phyloP scores from a whole-genome alignment of 805 yeast species.

The Clavispora carvajalis region DNA sequence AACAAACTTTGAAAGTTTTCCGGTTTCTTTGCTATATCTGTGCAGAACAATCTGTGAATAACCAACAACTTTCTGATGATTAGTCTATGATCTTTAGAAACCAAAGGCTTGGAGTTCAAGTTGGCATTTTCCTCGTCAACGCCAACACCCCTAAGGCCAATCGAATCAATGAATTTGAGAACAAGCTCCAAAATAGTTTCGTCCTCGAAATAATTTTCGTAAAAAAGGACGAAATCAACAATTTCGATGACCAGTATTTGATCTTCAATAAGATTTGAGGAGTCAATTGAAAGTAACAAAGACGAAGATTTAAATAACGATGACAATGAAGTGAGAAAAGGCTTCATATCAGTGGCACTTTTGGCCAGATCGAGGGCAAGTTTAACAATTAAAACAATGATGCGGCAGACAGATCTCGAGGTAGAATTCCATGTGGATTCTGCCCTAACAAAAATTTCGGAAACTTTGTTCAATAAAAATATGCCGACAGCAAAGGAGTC shows the following conservation, averaged over 20 bases:
- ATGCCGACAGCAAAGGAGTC: conserved; percentile 49
- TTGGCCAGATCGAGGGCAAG: conserved; percentile 23
- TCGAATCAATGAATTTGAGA: conserved; percentile 44
- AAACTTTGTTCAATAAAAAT: conserved; percentile 41
- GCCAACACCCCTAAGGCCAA: conserved; percentile 55
- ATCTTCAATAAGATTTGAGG: conserved; percentile 48
- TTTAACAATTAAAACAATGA: conserved; percentile 47
- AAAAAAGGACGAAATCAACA: conserved; percentile 49
- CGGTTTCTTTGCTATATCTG: conserved; percentile 26
- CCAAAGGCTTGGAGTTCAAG: conserved; percentile 18
- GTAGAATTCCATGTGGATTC: conserved; percentile 54
- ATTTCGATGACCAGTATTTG: conserved; percentile 60
- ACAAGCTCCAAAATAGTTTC: conserved; percentile 37
- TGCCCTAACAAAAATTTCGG: conserved; percentile 44
- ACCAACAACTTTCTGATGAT: conserved; percentile 56
- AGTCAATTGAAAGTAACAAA: conserved; percentile 43
- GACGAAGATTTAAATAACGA: conserved; percentile 37
- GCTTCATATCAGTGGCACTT: conserved; percentile 15
- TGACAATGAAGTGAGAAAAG: conserved; percentile 24
- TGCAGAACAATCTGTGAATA: conserved; percentile 48
- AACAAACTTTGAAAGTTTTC: conserved; percentile 31
- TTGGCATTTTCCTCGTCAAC: conserved; percentile 29
- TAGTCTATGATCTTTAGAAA: conserved; percentile 49
- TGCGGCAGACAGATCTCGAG: conserved; percentile 61
- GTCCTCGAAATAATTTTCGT: conserved; percentile 36